phyloP scores from a whole-genome alignment of 768 basidiomycete species.

The Pisolithus orientalis region DNA sequence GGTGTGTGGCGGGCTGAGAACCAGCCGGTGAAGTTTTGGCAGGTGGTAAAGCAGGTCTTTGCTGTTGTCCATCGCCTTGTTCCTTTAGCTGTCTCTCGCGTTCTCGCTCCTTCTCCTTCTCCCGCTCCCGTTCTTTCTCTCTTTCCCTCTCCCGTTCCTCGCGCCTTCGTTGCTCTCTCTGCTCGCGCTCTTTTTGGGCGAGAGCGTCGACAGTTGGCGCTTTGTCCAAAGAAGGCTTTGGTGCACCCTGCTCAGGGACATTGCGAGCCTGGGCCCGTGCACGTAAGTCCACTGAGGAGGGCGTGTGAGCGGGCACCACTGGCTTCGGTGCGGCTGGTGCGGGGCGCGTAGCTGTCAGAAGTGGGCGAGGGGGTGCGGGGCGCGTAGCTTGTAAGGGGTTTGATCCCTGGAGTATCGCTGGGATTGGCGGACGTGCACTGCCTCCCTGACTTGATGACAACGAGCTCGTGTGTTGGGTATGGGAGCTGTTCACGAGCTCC shows the following conservation, averaged over 20 bases:
- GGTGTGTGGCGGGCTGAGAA: slow-evolving; percentile 37
- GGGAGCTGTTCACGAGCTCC: slow-evolving; percentile 54
- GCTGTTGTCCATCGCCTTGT: slow-evolving; percentile 29
- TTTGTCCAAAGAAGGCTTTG: slow-evolving; percentile 27
- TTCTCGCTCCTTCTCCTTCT: slow-evolving; percentile 30
- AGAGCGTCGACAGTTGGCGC: slow-evolving; percentile 36
- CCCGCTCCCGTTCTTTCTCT: slow-evolving; percentile 29
- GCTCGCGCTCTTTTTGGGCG: slow-evolving; percentile 32
- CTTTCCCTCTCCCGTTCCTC: slow-evolving; percentile 34
- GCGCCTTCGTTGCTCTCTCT: slow-evolving; percentile 19
- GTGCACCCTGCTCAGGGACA: slow-evolving; percentile 29
- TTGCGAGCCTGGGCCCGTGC: slow-evolving; percentile 57
- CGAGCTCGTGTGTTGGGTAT: slow-evolving; percentile 34
- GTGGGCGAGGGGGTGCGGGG: slow-evolving; percentile 65
- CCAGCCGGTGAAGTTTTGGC: slow-evolving; percentile 39
- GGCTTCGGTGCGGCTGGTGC: slow-evolving; percentile 45
- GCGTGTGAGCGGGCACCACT: slow-evolving; percentile 43
- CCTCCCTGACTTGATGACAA: slow-evolving; percentile 30
- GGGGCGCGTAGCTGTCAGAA: slow-evolving; percentile 48
- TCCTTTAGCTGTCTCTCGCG: slow-evolving; percentile 19
- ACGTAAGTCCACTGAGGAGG: slow-evolving; percentile 60
- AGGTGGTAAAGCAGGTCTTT: slow-evolving; percentile 35
- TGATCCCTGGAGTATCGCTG: slow-evolving; percentile 20
- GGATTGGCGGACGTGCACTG: slow-evolving; percentile 23
- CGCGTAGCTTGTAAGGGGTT: slow-evolving; percentile 48